Evolutionary conservation across 257 asterid genomes (phyloP).

Genomic region (Jacaranda mimosifolia): DNA sequence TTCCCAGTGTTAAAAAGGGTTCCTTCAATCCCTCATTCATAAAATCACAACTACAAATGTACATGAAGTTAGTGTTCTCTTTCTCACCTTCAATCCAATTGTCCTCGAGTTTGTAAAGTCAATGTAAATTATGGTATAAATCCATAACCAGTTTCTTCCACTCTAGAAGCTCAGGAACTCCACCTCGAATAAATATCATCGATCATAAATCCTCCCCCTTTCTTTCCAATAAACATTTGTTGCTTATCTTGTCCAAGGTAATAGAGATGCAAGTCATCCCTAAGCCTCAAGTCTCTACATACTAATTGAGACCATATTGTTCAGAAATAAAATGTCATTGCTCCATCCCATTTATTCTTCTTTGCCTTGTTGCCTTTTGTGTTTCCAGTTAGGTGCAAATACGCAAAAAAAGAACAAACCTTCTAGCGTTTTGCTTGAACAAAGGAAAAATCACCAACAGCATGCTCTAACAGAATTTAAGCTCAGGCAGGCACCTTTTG

Average conservation of each 20-base stretch:
- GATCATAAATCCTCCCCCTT: neutral
- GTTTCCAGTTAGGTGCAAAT: neutral
- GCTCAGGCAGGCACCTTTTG: conserved; percentile 2
- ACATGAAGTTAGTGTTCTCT: neutral
- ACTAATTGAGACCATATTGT: neutral
- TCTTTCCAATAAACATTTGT: neutral
- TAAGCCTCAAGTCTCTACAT: neutral
- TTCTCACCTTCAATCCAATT: conserved; percentile 3
- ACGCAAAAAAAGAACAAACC: neutral
- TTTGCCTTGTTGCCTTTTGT: neutral
- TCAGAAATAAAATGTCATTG: too few species aligned
- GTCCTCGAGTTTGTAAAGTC: neutral
- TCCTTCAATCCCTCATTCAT: neutral
- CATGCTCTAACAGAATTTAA: neutral
- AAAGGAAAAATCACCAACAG: neutral
- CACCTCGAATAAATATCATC: too few species aligned
- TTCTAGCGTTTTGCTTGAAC: too few species aligned
- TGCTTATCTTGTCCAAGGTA: neutral
- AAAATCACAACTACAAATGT: conserved; percentile 13
- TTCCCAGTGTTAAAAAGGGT: neutral
- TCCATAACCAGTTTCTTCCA: neutral
- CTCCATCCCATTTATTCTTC: neutral
- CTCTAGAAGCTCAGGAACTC: neutral
- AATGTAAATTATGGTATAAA: neutral
- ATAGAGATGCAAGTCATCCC: neutral